Percentiles rank a stretch among this genome's conserved stretches.
phyloP scores from a whole-genome alignment of 148 eudicot genomes.

The Silene conica region DNA sequence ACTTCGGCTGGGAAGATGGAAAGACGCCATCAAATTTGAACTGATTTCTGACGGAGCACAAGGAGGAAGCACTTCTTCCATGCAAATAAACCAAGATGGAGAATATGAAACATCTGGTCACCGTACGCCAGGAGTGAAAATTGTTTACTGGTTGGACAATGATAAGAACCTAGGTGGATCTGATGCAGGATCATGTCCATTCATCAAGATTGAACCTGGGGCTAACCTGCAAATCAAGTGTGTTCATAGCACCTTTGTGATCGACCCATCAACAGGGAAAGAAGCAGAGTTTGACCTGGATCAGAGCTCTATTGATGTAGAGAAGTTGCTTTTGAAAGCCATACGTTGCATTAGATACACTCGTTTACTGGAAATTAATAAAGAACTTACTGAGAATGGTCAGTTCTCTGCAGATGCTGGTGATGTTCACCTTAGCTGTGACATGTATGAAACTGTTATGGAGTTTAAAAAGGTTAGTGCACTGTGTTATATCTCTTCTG shows the following conservation, averaged over 20 bases:
- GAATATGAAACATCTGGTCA: conserved; percentile 70
- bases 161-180: conserved; percentile 53
- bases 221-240: conserved; percentile 79
- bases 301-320: conserved; percentile 86
- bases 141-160: conserved; percentile 83
- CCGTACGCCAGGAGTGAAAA: conserved; percentile 82
- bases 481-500: conserved; percentile 3
- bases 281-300: conserved; percentile 80
- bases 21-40: conserved; percentile 92
- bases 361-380: conserved; percentile 80
- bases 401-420: conserved; percentile 54
- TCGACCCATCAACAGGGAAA: conserved; percentile 79
- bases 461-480: conserved; percentile 53
- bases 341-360: conserved; percentile 87
- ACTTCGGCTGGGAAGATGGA: conserved; percentile 92
- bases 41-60: conserved; percentile 76
- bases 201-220: conserved; percentile 85
- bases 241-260: conserved; percentile 77
- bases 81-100: conserved; percentile 71
- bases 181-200: conserved; percentile 66
- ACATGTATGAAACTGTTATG: conserved; percentile 35
- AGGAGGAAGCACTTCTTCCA: conserved; percentile 48
- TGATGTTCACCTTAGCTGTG: conserved; percentile 66
- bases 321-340: conserved; percentile 76
- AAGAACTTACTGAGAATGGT: conserved; percentile 66